A percentile compares a stretch with the other conserved stretches of the same genome.
phyloP scores from a whole-genome alignment of 1,139 yeast genomes.

The Yamadazyma blattariae region DNA sequence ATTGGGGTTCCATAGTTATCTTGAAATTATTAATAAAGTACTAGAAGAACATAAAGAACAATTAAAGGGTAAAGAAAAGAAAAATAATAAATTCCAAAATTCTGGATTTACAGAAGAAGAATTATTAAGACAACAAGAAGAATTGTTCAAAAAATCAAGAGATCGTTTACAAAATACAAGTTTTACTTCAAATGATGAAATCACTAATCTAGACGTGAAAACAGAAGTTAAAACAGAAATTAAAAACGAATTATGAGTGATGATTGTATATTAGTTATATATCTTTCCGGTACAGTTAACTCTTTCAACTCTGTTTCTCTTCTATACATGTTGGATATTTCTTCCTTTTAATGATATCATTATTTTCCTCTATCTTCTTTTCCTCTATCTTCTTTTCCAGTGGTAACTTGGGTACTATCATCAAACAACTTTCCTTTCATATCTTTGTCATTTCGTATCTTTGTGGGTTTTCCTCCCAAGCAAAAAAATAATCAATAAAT shows the following conservation, averaged over 20 bases:
- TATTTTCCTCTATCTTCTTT: background rate
- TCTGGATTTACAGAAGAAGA: slow-evolving; percentile 93
- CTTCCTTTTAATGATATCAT: no score
- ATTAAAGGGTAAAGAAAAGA: slow-evolving; percentile 84
- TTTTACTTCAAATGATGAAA: slow-evolving; percentile 6
- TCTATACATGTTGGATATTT: background rate
- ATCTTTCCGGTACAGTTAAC: no score
- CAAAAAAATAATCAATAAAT: no score
- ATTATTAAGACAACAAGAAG: slow-evolving; percentile 86
- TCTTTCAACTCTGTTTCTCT: background rate
- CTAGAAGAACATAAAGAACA: slow-evolving; percentile 85
- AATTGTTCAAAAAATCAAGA: slow-evolving; percentile 83
- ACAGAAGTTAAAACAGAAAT: slow-evolving; percentile 2
- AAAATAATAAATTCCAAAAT: slow-evolving; percentile 89
- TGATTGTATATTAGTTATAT: slow-evolving; percentile 7
- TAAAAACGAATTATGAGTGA: slow-evolving; percentile 3
- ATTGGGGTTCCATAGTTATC: slow-evolving; percentile 81
- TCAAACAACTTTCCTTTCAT: no score
- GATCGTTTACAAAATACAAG: slow-evolving; percentile 55
- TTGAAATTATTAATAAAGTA: slow-evolving; percentile 79
- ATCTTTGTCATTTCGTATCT: no score
- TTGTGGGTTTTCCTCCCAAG: no score
- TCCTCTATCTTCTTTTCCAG: background rate
- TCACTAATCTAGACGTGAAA: background rate
- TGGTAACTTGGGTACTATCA: no score